Base-by-base conservation (phyloP, 257 asterid genomes). In the Salvia hispanica region DNA sequence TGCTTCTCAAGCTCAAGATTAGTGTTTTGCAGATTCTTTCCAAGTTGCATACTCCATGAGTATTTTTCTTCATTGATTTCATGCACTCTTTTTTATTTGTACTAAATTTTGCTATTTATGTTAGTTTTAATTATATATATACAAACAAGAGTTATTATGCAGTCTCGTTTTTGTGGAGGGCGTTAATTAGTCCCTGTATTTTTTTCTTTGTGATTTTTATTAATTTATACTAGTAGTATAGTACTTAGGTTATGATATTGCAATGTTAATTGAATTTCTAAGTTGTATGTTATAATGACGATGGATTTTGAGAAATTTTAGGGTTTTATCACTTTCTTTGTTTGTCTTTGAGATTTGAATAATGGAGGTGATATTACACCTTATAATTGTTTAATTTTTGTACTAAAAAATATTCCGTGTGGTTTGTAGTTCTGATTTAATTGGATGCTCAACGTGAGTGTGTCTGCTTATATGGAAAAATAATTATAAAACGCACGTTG, bases 1-100 rank as follows among this genome's bases (percentile, higher is more conserved):
- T 77, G 79, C 80, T 71, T 58, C 72, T 82, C n/a, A 82, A 74
- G 77, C 5, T 77, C 44, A 80, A 77, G 66, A 74, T 82, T 62
- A 3, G 51, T 62, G n/a, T 72, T 43, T 55, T 82, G 76, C 80
- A 82, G 57, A 13, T 61, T 66, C 79, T 74, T 48, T 53, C 74
- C 15, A 45, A 68, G 15, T 53, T 70, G 3, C 58, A 60, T 31
- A 11, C 12, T 56, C 72, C 69, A 33, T 77, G 48, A 73, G 9
- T 7, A 34, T 7, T 14, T 28, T 46, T 33, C 31, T 25, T 25
- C 31, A 25, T 37, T 34, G 3, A 7, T 39, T 62, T 45, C 74
- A 73, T 69, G 69, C 73, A 58, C 14, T 2, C 4, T 21, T 45
- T 13, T 46, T 46, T 2, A 11, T 14, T 54, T 55, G 3, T 18